Percentiles rank a stretch among this genome's conserved stretches.
These are phyloP conservation scores for Pichia sp. DNA, from an alignment of 1,139 yeast species.

Conservation along the genomic window DNA sequence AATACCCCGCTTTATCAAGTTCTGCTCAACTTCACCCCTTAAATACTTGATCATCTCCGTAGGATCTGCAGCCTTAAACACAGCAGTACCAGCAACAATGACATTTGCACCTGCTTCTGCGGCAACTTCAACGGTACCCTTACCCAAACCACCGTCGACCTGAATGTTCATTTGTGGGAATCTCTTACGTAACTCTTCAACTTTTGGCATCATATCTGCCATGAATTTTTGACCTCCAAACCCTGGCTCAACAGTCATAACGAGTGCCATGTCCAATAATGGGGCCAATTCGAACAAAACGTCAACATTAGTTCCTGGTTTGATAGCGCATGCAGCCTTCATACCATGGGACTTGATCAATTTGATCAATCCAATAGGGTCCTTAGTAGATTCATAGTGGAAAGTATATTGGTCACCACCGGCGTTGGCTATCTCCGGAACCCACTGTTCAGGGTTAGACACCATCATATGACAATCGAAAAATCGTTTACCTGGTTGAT, in stretches of 20 bases:
- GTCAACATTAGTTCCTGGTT: slow-evolving; percentile 90
- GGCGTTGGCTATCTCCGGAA: slow-evolving; percentile 82
- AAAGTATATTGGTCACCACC: slow-evolving; percentile 97
- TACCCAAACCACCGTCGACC: slow-evolving; percentile 96
- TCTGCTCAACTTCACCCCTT: slow-evolving; percentile 48
- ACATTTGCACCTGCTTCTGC: slow-evolving; percentile 97
- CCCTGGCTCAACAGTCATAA: slow-evolving; percentile 99
- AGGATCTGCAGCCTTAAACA: slow-evolving; percentile 76
- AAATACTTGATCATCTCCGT: slow-evolving; percentile 60
- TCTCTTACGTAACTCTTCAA: slow-evolving; percentile 60
- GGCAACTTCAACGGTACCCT: slow-evolving; percentile 73
- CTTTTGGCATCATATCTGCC: slow-evolving; percentile 96
- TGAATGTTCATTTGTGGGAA: slow-evolving; percentile 78
- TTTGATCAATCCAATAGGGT: slow-evolving; percentile 69
- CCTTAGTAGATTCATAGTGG: slow-evolving; percentile 87
- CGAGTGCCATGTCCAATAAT: slow-evolving; percentile 80
- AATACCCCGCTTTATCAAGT: slow-evolving; percentile 21
- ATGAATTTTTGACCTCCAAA: slow-evolving; percentile 98
- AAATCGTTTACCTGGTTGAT: slow-evolving; percentile 34
- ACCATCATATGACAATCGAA: slow-evolving; percentile 99
- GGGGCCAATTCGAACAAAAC: slow-evolving; percentile 66
- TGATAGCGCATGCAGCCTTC: slow-evolving; percentile 91
- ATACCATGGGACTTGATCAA: slow-evolving; percentile 74
- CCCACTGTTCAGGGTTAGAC: slow-evolving; percentile 91
- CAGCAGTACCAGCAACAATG: slow-evolving; percentile 96